Evolutionary conservation across 2,329 filamentous ascomycete species (phyloP).

Genomic region (Graphium sp.): DNA sequence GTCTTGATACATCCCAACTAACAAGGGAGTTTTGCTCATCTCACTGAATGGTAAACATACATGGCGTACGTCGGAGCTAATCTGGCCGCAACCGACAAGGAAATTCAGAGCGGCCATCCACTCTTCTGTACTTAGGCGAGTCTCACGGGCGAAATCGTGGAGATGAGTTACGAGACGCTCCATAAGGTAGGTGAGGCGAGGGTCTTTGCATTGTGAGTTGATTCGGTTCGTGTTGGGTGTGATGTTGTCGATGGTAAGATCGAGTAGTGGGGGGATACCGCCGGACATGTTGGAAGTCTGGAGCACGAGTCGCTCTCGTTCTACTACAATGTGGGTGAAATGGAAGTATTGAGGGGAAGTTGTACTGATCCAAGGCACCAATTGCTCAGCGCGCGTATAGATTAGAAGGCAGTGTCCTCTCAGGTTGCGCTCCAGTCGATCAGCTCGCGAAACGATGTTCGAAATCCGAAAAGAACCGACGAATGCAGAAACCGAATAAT

Average conservation of each 20-base stretch:
- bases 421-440: no score
- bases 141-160: constrained; percentile 64
- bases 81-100: constrained; percentile 51
- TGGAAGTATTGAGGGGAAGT: no score
- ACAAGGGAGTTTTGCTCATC: not conserved
- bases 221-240: constrained; percentile 54
- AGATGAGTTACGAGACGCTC: constrained; percentile 55
- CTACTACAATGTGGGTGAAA: no score
- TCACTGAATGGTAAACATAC: constrained; percentile 16
- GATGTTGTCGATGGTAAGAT: constrained; percentile 59
- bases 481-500: no score
- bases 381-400: no score
- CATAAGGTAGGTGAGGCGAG: constrained; percentile 49
- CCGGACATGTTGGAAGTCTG: not conserved
- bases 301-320: no score
- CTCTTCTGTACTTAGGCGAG: constrained; percentile 52
- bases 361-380: no score
- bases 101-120: constrained; percentile 59
- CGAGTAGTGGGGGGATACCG: constrained; percentile 10
- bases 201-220: constrained; percentile 47
- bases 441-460: no score
- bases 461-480: no score
- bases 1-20: not conserved
- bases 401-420: no score
- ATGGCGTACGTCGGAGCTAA: constrained; percentile 49